Evolutionary conservation across 2,329 filamentous ascomycete genomes (phyloP).

Genomic region (Penicillium brasilianum): DNA sequence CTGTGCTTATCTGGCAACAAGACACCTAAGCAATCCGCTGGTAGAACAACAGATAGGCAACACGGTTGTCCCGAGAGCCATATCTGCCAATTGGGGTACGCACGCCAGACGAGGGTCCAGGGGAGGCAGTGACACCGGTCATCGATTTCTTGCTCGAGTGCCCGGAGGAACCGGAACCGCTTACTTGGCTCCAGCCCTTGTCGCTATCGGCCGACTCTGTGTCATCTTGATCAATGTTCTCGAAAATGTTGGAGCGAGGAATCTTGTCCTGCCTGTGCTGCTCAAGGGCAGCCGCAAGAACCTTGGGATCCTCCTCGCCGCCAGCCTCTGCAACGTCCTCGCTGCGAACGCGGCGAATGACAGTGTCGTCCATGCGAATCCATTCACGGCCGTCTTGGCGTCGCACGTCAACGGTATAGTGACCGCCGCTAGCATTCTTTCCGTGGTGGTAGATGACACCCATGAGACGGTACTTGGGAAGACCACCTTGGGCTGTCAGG

Average conservation of each 20-base stretch:
- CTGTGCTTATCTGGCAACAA: neutral
- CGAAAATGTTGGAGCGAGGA: constrained; percentile 73
- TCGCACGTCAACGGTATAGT: constrained; percentile 97
- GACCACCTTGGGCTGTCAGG: constrained; percentile 67
- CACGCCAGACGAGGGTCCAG: constrained; percentile 60
- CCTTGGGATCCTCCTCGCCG: constrained; percentile 76
- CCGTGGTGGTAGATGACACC: constrained; percentile 97
- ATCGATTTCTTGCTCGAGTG: constrained; percentile 73
- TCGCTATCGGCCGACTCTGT: constrained; percentile 69
- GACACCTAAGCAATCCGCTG: constrained; percentile 65
- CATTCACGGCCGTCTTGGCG: constrained; percentile 94
- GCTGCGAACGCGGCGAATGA: constrained; percentile 80
- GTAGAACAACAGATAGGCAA: constrained; percentile 96
- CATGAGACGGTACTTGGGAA: constrained; percentile 83
- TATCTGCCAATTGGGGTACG: constrained; percentile 62
- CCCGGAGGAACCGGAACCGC: constrained; percentile 56
- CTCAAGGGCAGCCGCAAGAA: constrained; percentile 69
- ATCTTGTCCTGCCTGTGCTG: constrained; percentile 62
- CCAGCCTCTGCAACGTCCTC: constrained; percentile 90
- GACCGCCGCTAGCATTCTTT: constrained; percentile 92
- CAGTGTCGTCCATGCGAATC: constrained; percentile 93
- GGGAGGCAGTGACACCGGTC: constrained; percentile 65
- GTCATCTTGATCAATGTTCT: constrained; percentile 67
- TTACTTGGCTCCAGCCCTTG: constrained; percentile 82
- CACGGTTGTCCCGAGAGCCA: constrained; percentile 86